Evolutionary conservation across 2,329 filamentous ascomycete species (phyloP).

Genomic region (Calonectria hongkongensis): DNA sequence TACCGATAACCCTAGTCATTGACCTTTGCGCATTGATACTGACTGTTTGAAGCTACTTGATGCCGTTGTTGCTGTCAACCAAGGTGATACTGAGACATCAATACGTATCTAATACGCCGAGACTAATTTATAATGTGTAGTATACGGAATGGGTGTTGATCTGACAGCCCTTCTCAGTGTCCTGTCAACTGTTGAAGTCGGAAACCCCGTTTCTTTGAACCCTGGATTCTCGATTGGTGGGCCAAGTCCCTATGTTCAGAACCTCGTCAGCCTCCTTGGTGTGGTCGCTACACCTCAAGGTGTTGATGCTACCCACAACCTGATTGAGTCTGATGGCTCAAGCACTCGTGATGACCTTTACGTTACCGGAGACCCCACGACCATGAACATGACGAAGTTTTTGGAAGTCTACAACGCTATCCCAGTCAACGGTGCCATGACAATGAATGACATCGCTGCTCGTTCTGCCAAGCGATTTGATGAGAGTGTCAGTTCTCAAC

Average conservation of each 20-base stretch:
- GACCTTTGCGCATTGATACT: not conserved
- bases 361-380: not conserved
- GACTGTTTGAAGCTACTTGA: not conserved
- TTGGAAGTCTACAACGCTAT: slow-evolving; percentile 18
- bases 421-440: slow-evolving; percentile 7
- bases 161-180: slow-evolving; percentile 10
- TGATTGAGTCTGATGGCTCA: slow-evolving; percentile 17
- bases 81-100: not conserved
- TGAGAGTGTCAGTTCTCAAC: not conserved
- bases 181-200: not conserved
- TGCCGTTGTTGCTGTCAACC: not conserved
- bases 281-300: not conserved
- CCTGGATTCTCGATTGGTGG: slow-evolving; percentile 7
- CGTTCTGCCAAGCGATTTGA: slow-evolving; percentile 19
- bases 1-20: not conserved
- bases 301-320: slow-evolving; percentile 12
- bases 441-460: slow-evolving; percentile 7
- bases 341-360: slow-evolving; percentile 15
- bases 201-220: slow-evolving; percentile 5
- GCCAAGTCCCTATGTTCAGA: not conserved
- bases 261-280: slow-evolving; percentile 7
- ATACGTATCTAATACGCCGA: not conserved
- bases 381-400: slow-evolving; percentile 22
- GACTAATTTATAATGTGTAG: not conserved
- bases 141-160: slow-evolving; percentile 4